phyloP scores from a whole-genome alignment of 352 stramenopile species.

The Phytophthora sansomeana region DNA sequence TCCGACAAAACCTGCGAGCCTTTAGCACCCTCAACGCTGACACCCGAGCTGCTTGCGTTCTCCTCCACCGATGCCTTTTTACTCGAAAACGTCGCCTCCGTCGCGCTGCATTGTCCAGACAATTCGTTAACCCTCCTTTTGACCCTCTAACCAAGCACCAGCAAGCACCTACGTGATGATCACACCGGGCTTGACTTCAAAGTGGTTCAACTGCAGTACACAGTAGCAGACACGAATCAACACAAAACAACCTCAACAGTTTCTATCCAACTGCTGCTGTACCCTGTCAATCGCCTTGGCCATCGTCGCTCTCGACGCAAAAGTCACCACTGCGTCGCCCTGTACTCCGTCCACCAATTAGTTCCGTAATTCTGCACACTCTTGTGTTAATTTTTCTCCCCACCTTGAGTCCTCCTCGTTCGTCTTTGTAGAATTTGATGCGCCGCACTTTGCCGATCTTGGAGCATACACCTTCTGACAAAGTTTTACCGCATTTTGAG shows the following conservation, averaged over 20 bases:
- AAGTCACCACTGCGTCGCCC: conserved; percentile 88
- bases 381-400: not conserved
- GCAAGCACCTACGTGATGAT: conserved; percentile 69
- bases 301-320: conserved; percentile 72
- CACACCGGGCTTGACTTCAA: conserved; percentile 88
- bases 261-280: conserved; percentile 19
- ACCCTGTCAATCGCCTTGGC: conserved; percentile 79
- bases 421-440: conserved; percentile 90
- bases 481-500: not conserved
- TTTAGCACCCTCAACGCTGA: not conserved
- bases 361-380: not conserved
- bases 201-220: conserved; percentile 68
- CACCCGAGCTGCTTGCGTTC: not conserved
- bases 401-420: conserved; percentile 72
- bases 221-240: conserved; percentile 39
- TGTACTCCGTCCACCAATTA: not conserved
- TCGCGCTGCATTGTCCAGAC: conserved; percentile 40
- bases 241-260: conserved; percentile 9
- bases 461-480: conserved; percentile 68
- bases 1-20: not conserved
- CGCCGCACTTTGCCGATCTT: conserved; percentile 85
- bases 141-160: not conserved
- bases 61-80: conserved; percentile 32
- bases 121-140: not conserved
- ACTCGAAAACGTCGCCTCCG: conserved; percentile 52